Evolutionary conservation across 1,284 basidiomycete species (phyloP).

Genomic region (Microbotryum violaceum): DNA sequence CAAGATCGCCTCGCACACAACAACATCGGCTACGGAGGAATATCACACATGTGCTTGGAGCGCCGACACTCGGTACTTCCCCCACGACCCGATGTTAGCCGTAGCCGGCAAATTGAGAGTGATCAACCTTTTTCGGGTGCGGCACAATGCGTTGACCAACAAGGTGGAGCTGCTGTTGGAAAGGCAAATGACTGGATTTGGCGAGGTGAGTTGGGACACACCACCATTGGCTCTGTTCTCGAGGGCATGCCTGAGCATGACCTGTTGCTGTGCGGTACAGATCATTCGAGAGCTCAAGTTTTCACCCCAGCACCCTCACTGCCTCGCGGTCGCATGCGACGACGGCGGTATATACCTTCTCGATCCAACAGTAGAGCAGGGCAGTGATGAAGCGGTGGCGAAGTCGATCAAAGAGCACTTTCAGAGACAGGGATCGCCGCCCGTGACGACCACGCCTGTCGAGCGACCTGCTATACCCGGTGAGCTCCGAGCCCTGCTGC

Average conservation of each 20-base stretch:
- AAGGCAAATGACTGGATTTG: slow-evolving; percentile 34
- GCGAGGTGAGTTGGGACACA: slow-evolving; percentile 30
- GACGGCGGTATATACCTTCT: slow-evolving; percentile 38
- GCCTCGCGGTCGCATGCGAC: slow-evolving; percentile 36
- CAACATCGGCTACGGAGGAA: slow-evolving; percentile 17
- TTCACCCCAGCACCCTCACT: slow-evolving; percentile 35
- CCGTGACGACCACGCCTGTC: background rate
- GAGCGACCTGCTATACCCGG: slow-evolving; percentile 6
- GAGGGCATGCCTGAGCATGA: no score
- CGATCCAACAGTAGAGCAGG: slow-evolving; percentile 26
- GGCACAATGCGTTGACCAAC: background rate
- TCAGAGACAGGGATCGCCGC: background rate
- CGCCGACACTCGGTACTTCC: slow-evolving; percentile 30
- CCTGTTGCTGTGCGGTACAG: slow-evolving; percentile 10
- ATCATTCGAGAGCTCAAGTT: slow-evolving; percentile 32
- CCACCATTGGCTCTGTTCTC: background rate
- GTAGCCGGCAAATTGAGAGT: slow-evolving; percentile 28
- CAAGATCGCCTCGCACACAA: background rate
- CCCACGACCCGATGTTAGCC: slow-evolving; percentile 34
- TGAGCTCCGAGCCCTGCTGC: slow-evolving; percentile 5
- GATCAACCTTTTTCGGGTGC: slow-evolving; percentile 34
- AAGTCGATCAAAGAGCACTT: background rate
- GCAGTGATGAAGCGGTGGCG: background rate
- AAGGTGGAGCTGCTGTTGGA: slow-evolving; percentile 8
- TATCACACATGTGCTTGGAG: slow-evolving; percentile 35